Evolutionary conservation across 2,329 filamentous ascomycete genomes (phyloP), one percentile per base, ranked within the genome.

Genomic region (Blastomyces gilchristii): DNA sequence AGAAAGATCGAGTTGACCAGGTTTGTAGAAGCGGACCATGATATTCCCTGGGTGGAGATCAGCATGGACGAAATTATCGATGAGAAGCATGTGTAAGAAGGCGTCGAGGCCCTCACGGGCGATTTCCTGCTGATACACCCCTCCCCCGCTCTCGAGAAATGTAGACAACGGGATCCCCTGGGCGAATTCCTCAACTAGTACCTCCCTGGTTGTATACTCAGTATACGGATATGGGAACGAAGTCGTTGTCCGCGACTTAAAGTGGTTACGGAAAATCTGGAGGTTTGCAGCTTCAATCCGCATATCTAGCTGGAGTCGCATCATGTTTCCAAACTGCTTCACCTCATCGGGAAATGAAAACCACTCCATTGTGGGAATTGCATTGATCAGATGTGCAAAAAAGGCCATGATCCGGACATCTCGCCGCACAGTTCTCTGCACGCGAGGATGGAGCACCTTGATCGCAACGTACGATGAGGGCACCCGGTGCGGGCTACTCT

Each of bases 21-120:
- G 86, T 70, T 93, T 87, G 76, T 97, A 97, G 79, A 99, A 99
- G 66, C 95, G 91, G 57, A 99, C 93, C 92, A 99, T 97, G 77
- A 99, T 97, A 74, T 99, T 99, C 34, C 94, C 94, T 0, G 94
- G 94, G 73, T 99, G 94, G 39, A 99, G 79, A 73, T 99, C 94
- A 5, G 94, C 93, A 72, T 99, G 94, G 34, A 97, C 87, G 74
- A 99, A 99, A 74, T 99, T 99, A 75, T 99, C 94, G 49, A 99
- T 87, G 14, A 99, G 82, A 18, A 99, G 80, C 94, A 99, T 99
- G 70, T 92, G 90, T 59, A 99, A 78, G 75, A 99, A 99, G 2
- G 93, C 92, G 73, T 99, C 92, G 0, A 99, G 83, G 0, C 94
- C 94, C 77, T 97, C 93, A 63, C 96, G 87, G 3, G 94, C 92